phyloP scores from a whole-genome alignment of 1,284 basidiomycete species.

The Neolentinus lepideus region DNA sequence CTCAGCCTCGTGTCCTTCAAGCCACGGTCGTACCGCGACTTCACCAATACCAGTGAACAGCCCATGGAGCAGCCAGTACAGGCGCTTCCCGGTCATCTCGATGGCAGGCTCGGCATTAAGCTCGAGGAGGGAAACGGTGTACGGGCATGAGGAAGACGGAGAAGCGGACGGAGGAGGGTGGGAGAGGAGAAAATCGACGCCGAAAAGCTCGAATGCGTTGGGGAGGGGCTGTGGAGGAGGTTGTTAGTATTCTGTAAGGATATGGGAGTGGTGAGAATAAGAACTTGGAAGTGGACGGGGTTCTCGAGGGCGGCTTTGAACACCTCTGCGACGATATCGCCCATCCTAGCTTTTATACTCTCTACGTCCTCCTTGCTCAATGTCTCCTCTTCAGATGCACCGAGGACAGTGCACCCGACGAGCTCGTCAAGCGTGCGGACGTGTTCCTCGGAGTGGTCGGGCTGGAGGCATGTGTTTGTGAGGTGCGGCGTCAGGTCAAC shows the following conservation, averaged over 20 bases:
- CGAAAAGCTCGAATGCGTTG: conserved; percentile 95
- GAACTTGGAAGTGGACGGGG: conserved; percentile 83
- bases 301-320: conserved; percentile 84
- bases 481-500: conserved; percentile 75
- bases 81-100: conserved; percentile 82
- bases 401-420: conserved; percentile 52
- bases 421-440: conserved; percentile 79
- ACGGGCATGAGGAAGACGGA: conserved; percentile 2
- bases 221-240: conserved; percentile 56
- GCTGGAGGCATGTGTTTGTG: conserved; percentile 95
- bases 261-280: conserved; percentile 9
- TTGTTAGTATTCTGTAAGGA: neutral
- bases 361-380: conserved; percentile 46
- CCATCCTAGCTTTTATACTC: conserved; percentile 55
- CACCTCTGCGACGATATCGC: conserved; percentile 66
- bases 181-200: conserved; percentile 84
- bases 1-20: conserved; percentile 17
- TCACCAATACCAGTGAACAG: conserved; percentile 71
- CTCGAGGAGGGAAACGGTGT: conserved; percentile 71
- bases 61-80: conserved; percentile 75
- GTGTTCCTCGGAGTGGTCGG: conserved; percentile 52
- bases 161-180: conserved; percentile 24
- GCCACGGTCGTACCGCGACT: conserved; percentile 67
- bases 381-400: conserved; percentile 17
- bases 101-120: conserved; percentile 97